phyloP scores from a whole-genome alignment of 495 filamentous ascomycete genomes.

The Tuber borchii region DNA sequence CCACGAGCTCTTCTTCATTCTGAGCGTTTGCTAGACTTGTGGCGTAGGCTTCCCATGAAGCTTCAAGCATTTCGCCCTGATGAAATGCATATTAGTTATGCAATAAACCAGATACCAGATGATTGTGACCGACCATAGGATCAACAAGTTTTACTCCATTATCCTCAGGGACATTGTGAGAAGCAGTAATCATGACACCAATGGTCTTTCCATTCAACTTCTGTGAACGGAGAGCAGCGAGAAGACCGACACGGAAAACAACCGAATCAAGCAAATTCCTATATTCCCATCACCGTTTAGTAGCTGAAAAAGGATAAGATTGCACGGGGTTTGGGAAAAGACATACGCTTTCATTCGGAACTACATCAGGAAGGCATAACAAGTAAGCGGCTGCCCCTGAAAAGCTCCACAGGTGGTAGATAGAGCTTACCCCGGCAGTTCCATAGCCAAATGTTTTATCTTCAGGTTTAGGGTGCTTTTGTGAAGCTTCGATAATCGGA shows the following conservation, averaged over 20 bases:
- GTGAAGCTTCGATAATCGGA: constrained; percentile 54
- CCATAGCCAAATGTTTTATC: constrained; percentile 76
- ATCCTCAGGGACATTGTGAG: constrained; percentile 92
- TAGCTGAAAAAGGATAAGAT: constrained; percentile 25
- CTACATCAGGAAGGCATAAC: constrained; percentile 42
- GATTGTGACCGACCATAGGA: constrained; percentile 59
- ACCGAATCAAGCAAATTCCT: constrained; percentile 75
- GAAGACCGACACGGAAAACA: constrained; percentile 80
- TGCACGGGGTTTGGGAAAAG: constrained; percentile 39
- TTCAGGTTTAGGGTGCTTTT: constrained; percentile 63
- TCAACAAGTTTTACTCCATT: constrained; percentile 99
- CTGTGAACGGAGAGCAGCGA: constrained; percentile 83
- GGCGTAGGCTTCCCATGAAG: constrained; percentile 81
- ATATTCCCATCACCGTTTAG: constrained; percentile 43
- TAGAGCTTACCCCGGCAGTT: constrained; percentile 71
- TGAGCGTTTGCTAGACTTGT: constrained; percentile 80
- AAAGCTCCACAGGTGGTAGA: constrained; percentile 14
- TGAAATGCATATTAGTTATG: constrained; percentile 12
- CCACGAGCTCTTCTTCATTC: constrained; percentile 62
- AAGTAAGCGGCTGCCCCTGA: constrained; percentile 35
- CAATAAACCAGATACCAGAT: background rate
- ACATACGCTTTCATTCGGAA: constrained; percentile 76
- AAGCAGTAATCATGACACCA: constrained; percentile 97
- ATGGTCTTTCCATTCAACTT: constrained; percentile 83
- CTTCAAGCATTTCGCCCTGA: constrained; percentile 91